These are phyloP conservation scores for Dillenia turbinata DNA, from an alignment of 164 flowering plant genomes.

Conservation along the genomic window DNA sequence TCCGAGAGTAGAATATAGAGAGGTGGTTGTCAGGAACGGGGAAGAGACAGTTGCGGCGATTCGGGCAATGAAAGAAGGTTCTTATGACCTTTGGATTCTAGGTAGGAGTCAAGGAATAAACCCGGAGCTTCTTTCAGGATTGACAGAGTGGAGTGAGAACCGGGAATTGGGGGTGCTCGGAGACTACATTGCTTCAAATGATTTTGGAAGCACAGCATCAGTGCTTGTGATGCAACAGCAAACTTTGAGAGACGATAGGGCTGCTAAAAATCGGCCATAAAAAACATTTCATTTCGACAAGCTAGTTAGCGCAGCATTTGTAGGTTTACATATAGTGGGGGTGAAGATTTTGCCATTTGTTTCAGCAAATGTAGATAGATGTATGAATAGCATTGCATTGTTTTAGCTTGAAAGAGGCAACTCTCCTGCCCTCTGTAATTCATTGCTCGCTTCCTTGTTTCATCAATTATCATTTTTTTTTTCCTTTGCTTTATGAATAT, in stretches of 20 bases:
- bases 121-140: slow-evolving; percentile 38
- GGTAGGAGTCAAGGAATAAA: slow-evolving; percentile 55
- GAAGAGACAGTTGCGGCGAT: slow-evolving; percentile 45
- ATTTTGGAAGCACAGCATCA: slow-evolving; percentile 34
- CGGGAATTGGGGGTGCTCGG: slow-evolving; percentile 57
- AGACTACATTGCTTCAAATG: slow-evolving; percentile 44
- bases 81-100: slow-evolving; percentile 39
- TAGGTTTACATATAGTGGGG: no score
- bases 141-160: slow-evolving; percentile 45
- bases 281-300: no score
- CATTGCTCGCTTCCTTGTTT: no score
- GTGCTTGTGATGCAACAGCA: slow-evolving; percentile 65
- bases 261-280: slow-evolving; percentile 3
- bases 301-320: no score
- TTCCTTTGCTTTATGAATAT: no score
- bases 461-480: no score
- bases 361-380: no score
- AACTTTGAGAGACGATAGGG: slow-evolving; percentile 25
- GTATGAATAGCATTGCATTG: no score
- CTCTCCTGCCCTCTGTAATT: no score
- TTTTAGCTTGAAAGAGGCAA: no score
- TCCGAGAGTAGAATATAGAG: slow-evolving; percentile 33
- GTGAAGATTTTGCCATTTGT: no score
- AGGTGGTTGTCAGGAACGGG: slow-evolving; percentile 58
- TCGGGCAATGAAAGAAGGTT: slow-evolving; percentile 26